Evolutionary conservation across 805 yeast species (phyloP), one percentile per base, ranked within the genome.

Genomic region (Candida maltosa): DNA sequence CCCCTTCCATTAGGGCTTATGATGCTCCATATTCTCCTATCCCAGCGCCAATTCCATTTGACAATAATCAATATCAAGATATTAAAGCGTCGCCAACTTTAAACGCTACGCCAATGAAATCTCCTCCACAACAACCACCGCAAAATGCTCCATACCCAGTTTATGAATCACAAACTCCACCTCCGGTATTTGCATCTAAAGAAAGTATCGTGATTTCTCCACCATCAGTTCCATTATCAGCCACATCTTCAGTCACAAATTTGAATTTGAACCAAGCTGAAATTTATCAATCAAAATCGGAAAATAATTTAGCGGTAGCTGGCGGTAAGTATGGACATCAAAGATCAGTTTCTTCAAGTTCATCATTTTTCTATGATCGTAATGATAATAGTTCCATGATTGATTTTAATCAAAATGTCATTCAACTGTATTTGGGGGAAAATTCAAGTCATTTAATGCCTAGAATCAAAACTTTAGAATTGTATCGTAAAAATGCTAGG

Each of bases 401-500:
- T 1, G 82, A 74, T 54, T 63, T 71, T 37, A 66, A 73, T 24
- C 83, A 78, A 40, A 70, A 68, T 47, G 41, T 70, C 41, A 65
- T 77, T 42, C 70, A 69, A 37, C 75, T 67, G 43, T 74, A 75
- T 48, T 55, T 79, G 36, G 82, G 83, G n/a, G 41, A 32, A 16
- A 67, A 70, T 42, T 60, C 72, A 15, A 52, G 58, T 12, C 61
- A 76, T 9, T 60, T 89, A 42, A 60, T 83, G 49, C 89, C 95
- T 14, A 73, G 93, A 44, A 73, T 83, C 60, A 79, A 84, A 53
- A 88, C 96, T 4, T 76, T 91, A 39, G 96, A 89, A 46, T 70
- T 87, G 68, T 89, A 91, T 64, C 73, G 93, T 36, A 75, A 82
- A 45, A 89, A 87, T 52, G 96, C 94, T 4, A 82, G 82, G 48